phyloP scores from a whole-genome alignment of 345 rosid genomes.

The Eutrema japonicum region DNA sequence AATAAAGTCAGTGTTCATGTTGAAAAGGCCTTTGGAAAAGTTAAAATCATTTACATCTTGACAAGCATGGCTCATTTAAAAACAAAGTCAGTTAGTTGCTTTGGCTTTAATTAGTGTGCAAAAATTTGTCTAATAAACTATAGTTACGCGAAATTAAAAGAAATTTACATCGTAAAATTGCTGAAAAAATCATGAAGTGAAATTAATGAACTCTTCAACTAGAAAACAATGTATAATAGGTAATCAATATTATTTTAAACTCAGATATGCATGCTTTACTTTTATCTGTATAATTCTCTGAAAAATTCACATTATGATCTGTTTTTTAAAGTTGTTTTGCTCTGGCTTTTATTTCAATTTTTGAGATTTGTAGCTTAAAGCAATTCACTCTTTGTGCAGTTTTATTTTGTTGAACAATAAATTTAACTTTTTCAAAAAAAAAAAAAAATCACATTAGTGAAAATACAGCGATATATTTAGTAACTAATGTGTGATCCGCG shows the following conservation, averaged over 20 bases:
- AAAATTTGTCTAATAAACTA: neutral
- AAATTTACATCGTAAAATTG: neutral
- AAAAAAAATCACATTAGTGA: neutral
- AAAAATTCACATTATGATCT: neutral
- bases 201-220: neutral
- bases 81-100: slow-evolving; percentile 22
- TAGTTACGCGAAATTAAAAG: neutral
- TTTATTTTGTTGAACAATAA: no score
- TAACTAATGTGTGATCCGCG: no score
- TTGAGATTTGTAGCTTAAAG: no score
- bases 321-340: no score
- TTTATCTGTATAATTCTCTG: neutral
- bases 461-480: neutral
- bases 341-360: no score
- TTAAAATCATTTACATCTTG: slow-evolving; percentile 39
- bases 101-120: slow-evolving; percentile 1
- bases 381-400: no score
- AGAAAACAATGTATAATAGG: neutral
- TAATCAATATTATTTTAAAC: neutral
- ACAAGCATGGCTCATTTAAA: slow-evolving; percentile 40
- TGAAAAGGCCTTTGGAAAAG: slow-evolving; percentile 37
- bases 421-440: no score
- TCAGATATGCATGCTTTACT: neutral
- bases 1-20: slow-evolving; percentile 42
- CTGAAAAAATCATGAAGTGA: neutral